Evolutionary conservation across 2,329 filamentous ascomycete species (phyloP).

Genomic region (Penicillium sp.): DNA sequence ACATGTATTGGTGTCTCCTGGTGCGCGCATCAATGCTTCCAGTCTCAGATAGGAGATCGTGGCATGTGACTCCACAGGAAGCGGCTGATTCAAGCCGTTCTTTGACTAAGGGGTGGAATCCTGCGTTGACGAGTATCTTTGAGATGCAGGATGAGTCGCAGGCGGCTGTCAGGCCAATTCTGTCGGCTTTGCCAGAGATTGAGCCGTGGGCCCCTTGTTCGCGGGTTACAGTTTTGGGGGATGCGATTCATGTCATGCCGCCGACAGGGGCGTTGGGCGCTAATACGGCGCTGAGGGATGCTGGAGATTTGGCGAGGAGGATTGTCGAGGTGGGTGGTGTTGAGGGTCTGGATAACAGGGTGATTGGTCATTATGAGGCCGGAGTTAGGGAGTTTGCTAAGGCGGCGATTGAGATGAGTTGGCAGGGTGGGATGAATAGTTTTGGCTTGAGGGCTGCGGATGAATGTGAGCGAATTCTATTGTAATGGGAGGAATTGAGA

Average conservation of each 20-base stretch:
- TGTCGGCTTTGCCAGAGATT: constrained; percentile 32
- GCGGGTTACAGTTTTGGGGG: constrained; percentile 45
- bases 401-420: constrained; percentile 20
- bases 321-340: constrained; percentile 11
- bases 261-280: constrained; percentile 48
- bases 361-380: constrained; percentile 19
- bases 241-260: constrained; percentile 48
- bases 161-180: constrained; percentile 33
- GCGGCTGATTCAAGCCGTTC: constrained; percentile 16
- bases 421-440: constrained; percentile 20
- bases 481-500: not conserved
- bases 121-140: constrained; percentile 23
- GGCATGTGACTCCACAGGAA: constrained; percentile 10
- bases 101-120: constrained; percentile 27
- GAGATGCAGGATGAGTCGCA: constrained; percentile 29
- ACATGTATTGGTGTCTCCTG: constrained; percentile 27
- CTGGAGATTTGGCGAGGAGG: constrained; percentile 32
- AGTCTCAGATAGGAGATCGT: constrained; percentile 9
- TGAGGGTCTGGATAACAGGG: not conserved
- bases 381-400: constrained; percentile 20
- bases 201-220: constrained; percentile 23
- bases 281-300: constrained; percentile 42
- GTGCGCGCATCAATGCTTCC: constrained; percentile 5
- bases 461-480: constrained; percentile 16
- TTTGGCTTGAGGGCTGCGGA: constrained; percentile 22